phyloP scores from a whole-genome alignment of 371 early-diverging fungal species.

The Mucor lusitanicus region DNA sequence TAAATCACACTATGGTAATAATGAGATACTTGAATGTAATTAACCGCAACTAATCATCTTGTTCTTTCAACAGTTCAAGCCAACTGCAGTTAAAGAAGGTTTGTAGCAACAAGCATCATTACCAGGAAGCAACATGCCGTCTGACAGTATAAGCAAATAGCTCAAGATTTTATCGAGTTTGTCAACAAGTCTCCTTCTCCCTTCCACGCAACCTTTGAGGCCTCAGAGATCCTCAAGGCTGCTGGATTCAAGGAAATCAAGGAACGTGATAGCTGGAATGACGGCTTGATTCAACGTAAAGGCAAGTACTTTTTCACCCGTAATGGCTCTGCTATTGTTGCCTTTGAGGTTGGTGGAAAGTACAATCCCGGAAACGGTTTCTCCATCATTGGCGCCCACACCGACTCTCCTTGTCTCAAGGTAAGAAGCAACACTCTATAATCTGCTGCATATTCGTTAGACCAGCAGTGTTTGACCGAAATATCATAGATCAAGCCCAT shows the following conservation, averaged over 20 bases:
- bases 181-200: conserved; percentile 92
- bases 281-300: conserved; percentile 61
- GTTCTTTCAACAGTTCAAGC: not conserved
- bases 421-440: too few relatives aligned
- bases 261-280: conserved; percentile 85
- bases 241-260: conserved; percentile 86
- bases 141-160: not conserved
- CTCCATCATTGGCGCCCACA: conserved; percentile 92
- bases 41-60: not conserved
- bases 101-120: too few relatives aligned
- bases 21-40: not conserved
- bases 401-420: conserved; percentile 95
- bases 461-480: too few relatives aligned
- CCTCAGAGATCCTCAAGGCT: conserved; percentile 60
- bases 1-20: not conserved
- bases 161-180: conserved; percentile 74
- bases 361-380: conserved; percentile 78
- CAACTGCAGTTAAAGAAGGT: conserved; percentile 1
- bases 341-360: conserved; percentile 91
- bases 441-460: too few relatives aligned
- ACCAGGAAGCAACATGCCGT: too few relatives aligned
- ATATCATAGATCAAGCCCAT: conserved; percentile 73
- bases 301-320: conserved; percentile 96
- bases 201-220: conserved; percentile 91
- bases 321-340: conserved; percentile 88